Evolutionary conservation across 768 basidiomycete genomes (phyloP).

Genomic region (Dentipellis sp.): DNA sequence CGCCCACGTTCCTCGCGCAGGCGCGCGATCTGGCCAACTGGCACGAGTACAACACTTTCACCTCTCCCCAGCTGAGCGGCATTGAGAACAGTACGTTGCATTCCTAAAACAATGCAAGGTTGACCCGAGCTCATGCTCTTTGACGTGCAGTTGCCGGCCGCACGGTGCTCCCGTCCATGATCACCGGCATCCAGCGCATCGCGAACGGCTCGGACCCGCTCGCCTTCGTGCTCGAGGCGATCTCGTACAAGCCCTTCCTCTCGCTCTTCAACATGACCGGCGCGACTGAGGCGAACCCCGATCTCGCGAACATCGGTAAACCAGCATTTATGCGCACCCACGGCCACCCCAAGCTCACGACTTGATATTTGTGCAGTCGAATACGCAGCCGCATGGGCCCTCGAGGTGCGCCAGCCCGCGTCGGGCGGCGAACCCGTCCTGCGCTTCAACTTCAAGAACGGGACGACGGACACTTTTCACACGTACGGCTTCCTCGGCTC

Average conservation of each 20-base stretch:
- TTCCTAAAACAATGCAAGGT: background rate
- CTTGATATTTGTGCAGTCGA: conserved; percentile 32
- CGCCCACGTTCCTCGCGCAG: conserved; percentile 40
- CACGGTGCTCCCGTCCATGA: conserved; percentile 51
- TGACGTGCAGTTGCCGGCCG: conserved; percentile 49
- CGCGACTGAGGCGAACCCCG: conserved; percentile 36
- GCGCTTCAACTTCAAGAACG: conserved; percentile 65
- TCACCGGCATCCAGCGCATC: conserved; percentile 44
- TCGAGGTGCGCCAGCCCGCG: conserved; percentile 48
- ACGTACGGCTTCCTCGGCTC: conserved; percentile 35
- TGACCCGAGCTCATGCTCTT: conserved; percentile 1
- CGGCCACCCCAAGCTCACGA: background rate
- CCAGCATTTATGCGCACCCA: background rate
- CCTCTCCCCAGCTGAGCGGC: conserved; percentile 36
- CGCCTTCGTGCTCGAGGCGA: conserved; percentile 48
- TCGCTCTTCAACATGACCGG: conserved; percentile 74
- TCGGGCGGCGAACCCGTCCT: conserved; percentile 40
- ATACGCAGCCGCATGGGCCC: conserved; percentile 46
- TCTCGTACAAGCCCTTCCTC: conserved; percentile 72
- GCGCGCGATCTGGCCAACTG: conserved; percentile 58
- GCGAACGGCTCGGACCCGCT: conserved; percentile 38
- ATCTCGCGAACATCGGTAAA: conserved; percentile 51
- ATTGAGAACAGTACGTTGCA: conserved; percentile 50
- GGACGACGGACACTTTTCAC: conserved; percentile 39
- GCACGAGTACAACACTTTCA: conserved; percentile 67